Evolutionary conservation across 2,329 filamentous ascomycete species (phyloP).

Genomic region (Fusarium torreyae): DNA sequence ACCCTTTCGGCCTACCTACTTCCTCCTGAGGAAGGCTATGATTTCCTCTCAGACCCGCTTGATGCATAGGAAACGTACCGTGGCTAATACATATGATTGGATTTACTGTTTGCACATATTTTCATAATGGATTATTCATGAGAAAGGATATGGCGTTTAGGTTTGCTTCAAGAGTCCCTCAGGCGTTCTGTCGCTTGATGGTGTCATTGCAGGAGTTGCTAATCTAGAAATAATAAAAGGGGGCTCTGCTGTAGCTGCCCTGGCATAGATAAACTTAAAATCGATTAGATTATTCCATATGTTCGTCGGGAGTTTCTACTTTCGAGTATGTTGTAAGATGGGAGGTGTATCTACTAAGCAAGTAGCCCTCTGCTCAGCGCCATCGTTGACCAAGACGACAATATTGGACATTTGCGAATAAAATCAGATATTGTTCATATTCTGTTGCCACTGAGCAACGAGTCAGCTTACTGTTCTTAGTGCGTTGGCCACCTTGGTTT

Average conservation of each 20-base stretch:
- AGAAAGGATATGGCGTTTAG: constrained; percentile 18
- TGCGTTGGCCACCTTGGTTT: not conserved
- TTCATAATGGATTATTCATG: constrained; percentile 4
- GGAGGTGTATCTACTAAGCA: too few species aligned
- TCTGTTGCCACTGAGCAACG: not conserved
- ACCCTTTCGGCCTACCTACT: constrained; percentile 77
- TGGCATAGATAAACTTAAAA: constrained; percentile 12
- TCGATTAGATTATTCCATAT: constrained; percentile 11
- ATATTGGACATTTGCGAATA: not conserved
- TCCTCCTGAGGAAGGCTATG: constrained; percentile 88
- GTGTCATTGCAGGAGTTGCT: constrained; percentile 3
- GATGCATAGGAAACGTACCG: constrained; percentile 61
- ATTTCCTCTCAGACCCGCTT: constrained; percentile 70
- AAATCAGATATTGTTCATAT: not conserved
- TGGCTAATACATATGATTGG: not conserved
- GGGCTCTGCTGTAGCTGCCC: constrained; percentile 22
- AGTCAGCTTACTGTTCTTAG: not conserved
- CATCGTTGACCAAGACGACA: not conserved
- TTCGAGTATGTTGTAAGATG: not conserved
- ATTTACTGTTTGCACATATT: constrained; percentile 1
- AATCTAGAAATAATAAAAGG: constrained; percentile 23
- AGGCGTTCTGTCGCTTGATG: not conserved
- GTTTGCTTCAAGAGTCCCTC: constrained; percentile 3
- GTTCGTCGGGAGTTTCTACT: not conserved
- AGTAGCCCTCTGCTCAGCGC: too few species aligned